These are phyloP conservation scores for Neofusicoccum cordaticola DNA, from an alignment of 2,329 filamentous ascomycete species.

Conservation along the genomic window DNA sequence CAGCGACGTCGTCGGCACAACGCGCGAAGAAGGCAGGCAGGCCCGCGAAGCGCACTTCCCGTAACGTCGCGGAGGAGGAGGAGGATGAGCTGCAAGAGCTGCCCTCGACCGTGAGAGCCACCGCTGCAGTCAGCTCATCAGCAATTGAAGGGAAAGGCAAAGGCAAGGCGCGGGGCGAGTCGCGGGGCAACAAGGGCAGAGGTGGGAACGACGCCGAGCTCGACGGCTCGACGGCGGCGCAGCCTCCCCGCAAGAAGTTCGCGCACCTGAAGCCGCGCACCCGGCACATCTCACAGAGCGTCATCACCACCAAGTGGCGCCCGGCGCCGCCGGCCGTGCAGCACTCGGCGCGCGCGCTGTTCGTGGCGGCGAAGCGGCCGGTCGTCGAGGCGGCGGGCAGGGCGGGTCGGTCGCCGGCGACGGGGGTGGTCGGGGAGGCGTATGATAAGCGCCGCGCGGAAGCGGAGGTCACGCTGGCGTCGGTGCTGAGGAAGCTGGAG, in stretches of 20 bases:
- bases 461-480: slow-evolving; percentile 56
- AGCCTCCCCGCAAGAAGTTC: slow-evolving; percentile 20
- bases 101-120: background rate
- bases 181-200: background rate
- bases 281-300: slow-evolving; percentile 35
- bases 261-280: slow-evolving; percentile 34
- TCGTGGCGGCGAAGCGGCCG: slow-evolving; percentile 58
- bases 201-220: background rate
- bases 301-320: slow-evolving; percentile 47
- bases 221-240: background rate
- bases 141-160: background rate
- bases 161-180: background rate
- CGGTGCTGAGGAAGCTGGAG: slow-evolving; percentile 55
- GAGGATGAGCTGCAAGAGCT: background rate
- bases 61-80: background rate
- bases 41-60: background rate
- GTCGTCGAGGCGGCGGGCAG: slow-evolving; percentile 51
- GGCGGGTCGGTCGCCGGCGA: slow-evolving; percentile 38
- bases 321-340: slow-evolving; percentile 44
- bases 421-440: background rate
- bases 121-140: background rate
- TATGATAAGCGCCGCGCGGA: slow-evolving; percentile 43
- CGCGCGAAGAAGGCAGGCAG: background rate
- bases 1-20: background rate
- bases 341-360: slow-evolving; percentile 50